These are phyloP conservation scores for Eucalyptus polyanthemos DNA, from an alignment of 345 rosid species.

Conservation along the genomic window DNA sequence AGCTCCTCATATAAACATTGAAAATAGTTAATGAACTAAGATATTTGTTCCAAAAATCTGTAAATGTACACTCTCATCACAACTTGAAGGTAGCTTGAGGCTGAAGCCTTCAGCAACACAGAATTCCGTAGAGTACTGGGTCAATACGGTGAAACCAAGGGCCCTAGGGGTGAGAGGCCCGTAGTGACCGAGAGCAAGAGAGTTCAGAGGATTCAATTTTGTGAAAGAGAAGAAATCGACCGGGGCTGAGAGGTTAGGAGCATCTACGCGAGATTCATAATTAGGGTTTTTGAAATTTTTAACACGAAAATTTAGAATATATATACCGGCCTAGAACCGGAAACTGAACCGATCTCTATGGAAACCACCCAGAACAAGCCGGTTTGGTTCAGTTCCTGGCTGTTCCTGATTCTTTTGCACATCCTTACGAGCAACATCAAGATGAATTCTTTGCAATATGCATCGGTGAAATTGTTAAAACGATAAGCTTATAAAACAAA, in stretches of 20 bases:
- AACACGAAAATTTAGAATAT: no score
- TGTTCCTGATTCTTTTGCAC: not conserved
- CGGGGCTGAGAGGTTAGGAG: not conserved
- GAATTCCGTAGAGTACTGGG: not conserved
- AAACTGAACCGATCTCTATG: not conserved
- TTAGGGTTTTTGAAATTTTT: no score
- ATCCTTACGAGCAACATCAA: not conserved
- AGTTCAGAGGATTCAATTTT: not conserved
- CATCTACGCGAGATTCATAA: no score
- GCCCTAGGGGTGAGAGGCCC: not conserved
- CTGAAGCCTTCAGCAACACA: not conserved
- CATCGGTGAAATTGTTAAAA: not conserved
- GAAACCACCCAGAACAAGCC: not conserved
- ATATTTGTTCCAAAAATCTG: not conserved
- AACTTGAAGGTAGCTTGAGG: not conserved
- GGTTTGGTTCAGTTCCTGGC: fast-evolving
- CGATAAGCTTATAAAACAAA: not conserved
- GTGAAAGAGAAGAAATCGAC: not conserved
- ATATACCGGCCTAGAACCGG: no score
- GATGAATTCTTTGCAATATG: not conserved
- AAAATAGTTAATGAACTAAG: not conserved
- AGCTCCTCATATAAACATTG: not conserved
- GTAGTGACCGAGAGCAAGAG: not conserved
- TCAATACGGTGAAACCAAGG: not conserved
- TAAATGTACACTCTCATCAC: not conserved